Base-by-base conservation (phyloP, 352 stramenopile species). In the Globisporangium uncinulatum region DNA sequence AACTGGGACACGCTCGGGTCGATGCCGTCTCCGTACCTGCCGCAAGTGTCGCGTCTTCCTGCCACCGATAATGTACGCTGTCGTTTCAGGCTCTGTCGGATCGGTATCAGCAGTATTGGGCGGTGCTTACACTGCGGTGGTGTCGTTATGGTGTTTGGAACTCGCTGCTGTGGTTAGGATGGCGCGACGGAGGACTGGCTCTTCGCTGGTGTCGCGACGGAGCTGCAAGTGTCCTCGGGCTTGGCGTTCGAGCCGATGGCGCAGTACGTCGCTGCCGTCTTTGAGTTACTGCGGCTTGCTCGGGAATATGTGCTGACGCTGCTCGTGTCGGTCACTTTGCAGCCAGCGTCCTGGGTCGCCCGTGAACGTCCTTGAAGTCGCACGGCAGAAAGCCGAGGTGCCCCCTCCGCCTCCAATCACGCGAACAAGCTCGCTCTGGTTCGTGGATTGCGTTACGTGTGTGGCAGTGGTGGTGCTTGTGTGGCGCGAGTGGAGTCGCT, bases 171-270 rank as follows among this genome's bases (percentile, higher is more conserved):
- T 29, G 6, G 34, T 13, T 32, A 94, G 81, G 85, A 95, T 70
- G 85, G 85, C 11, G 85, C 85, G 14, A 95, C 83, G 5, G 85
- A 95, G 63, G 85, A 95, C 52, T 95, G 85, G 85, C 63, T 95
- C 34, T 95, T 95, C 65, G 85, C 85, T 7, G 85, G 85, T 51
- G 85, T 95, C 21, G 85, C 85, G 13, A 95, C 85, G 14, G 85
- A 95, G 57, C 61, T 95, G 11, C 83, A 95, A 62, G 81, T 95
- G 36, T 95, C 85, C 10, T 95, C 85, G 32, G 85, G 85, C 31
- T 66, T 95, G 15, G 71, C 71, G 15, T 76, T 89, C 2, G 83
- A 93, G 34, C 72, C 83, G 7, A 67, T 83, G 51, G 71, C 73
- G 46, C 67, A 82, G 80, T 87, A 83, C 47, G 75, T 76, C 48